Base-by-base conservation (phyloP, 2,329 filamentous ascomycete genomes). In the Domatiomyces catenatus region DNA sequence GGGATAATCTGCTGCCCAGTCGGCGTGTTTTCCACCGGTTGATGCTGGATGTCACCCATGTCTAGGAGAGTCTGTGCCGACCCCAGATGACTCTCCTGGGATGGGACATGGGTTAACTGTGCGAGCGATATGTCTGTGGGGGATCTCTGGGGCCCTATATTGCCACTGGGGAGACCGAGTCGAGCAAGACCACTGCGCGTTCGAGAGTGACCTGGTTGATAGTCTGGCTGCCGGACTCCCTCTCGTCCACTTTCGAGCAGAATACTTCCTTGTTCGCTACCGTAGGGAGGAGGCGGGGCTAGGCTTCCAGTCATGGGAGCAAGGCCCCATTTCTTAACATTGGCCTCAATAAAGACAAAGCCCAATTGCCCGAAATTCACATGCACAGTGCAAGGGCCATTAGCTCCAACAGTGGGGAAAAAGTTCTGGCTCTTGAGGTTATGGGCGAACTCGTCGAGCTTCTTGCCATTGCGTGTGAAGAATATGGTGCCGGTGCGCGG, bases 241-340 rank as follows among this genome's bases (percentile, higher is more conserved):
- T 80, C 73, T 46, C 76, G 77, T 10, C 92, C 92, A 5, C 86
- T 82, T 64, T 95, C 92, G 10, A 98, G 77, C 24, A 98, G 73
- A 59, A 98, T 95, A 63, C 89, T 95, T 60, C 92, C 92, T 68
- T 94, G 88, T 69, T 96, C 92, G 55, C 87, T 94, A 46, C 92
- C 92, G 64, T 98, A 98, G 1, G 92, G 92, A 48, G 92, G 92
- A 44, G 92, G 92, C 15, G 92, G 92, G 24, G 92, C 92, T 53
- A 98, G 75, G 62, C 87, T 94, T 52, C 92, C 92, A 1, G 87
- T 95, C 77, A 93, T 93, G 4, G 92, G 92, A 46, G 92, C 92
- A 50, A 98, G 73, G 1, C 92, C 92, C 92, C 92, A 98, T 74
- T 96, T 98, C 79, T 98, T 98, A 54, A 98, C 92, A 62, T 98